phyloP scores from a whole-genome alignment of 2,329 filamentous ascomycete species.

The Colletotrichum orbiculare region DNA sequence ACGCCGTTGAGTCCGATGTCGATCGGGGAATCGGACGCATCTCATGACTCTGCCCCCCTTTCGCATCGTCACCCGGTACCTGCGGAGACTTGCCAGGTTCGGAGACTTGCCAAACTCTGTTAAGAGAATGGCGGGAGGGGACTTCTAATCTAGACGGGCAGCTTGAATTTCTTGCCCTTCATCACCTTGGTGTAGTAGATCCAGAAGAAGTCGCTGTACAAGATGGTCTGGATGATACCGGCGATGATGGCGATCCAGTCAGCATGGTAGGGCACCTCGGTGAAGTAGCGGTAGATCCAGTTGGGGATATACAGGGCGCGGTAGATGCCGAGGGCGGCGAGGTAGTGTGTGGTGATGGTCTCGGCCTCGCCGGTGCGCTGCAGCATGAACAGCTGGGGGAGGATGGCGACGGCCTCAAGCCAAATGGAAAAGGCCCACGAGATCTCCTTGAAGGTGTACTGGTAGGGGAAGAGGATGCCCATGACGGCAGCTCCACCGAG shows the following conservation, averaged over 20 bases:
- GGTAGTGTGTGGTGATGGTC: slow-evolving; percentile 98
- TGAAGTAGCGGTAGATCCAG: slow-evolving; percentile 93
- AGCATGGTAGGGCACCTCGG: slow-evolving; percentile 76
- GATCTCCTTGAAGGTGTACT: slow-evolving; percentile 86
- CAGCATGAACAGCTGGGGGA: slow-evolving; percentile 98
- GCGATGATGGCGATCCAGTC: slow-evolving; percentile 91
- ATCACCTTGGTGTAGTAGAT: slow-evolving; percentile 98
- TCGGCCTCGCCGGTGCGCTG: slow-evolving; percentile 98
- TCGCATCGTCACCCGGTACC: neutral
- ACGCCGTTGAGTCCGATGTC: neutral
- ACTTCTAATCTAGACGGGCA: slow-evolving; percentile 72
- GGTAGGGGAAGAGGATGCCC: slow-evolving; percentile 85
- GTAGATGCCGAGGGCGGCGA: slow-evolving; percentile 93
- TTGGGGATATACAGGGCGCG: slow-evolving; percentile 97
- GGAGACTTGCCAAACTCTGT: slow-evolving; percentile 1
- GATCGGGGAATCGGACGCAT: neutral
- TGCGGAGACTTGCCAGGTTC: neutral
- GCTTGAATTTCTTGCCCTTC: slow-evolving; percentile 89
- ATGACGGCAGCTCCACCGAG: slow-evolving; percentile 83
- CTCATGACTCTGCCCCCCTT: slow-evolving; percentile 9
- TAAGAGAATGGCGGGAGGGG: neutral
- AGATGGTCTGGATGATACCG: slow-evolving; percentile 89
- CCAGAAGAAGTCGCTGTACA: slow-evolving; percentile 99
- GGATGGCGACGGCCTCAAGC: slow-evolving; percentile 95
- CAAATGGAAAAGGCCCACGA: slow-evolving; percentile 98